A percentile compares a stretch with the other conserved stretches of the same genome.
These are phyloP conservation scores for Middelhovenomyces tepae DNA, from an alignment of 805 yeast genomes.

Conservation along the genomic window DNA sequence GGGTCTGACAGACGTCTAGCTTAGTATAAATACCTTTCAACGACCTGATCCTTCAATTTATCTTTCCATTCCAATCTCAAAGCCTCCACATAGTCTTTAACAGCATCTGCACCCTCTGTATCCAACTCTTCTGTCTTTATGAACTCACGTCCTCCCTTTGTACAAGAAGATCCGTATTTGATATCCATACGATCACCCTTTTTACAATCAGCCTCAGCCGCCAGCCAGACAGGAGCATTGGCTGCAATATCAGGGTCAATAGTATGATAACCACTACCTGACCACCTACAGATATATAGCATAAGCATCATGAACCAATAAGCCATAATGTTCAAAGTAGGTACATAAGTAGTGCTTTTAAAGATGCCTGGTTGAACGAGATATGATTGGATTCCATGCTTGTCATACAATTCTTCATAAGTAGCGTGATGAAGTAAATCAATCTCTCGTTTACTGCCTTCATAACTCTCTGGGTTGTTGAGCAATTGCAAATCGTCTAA, in stretches of 20 bases:
- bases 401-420: conserved; percentile 38
- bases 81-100: conserved; percentile 51
- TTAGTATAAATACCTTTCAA: conserved; percentile 29
- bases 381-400: conserved; percentile 58
- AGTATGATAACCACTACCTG: conserved; percentile 86
- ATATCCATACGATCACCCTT: conserved; percentile 27
- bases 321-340: conserved; percentile 67
- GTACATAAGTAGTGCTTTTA: conserved; percentile 69
- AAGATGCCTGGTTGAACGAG: conserved; percentile 92
- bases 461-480: conserved; percentile 62
- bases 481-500: conserved; percentile 67
- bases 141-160: conserved; percentile 55
- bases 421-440: conserved; percentile 76
- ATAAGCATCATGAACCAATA: conserved; percentile 77
- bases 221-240: conserved; percentile 70
- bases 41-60: conserved; percentile 64
- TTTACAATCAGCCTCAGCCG: conserved; percentile 43
- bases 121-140: conserved; percentile 43
- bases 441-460: conserved; percentile 81
- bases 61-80: conserved; percentile 65
- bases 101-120: conserved; percentile 49
- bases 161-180: conserved; percentile 67
- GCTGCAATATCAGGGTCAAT: conserved; percentile 87
- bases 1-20: no score
- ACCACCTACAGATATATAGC: conserved; percentile 71